A percentile compares a stretch with the other conserved stretches of the same genome.
Evolutionary conservation across 2,329 filamentous ascomycete genomes (phyloP).

Genomic region (Colletotrichum sp.): DNA sequence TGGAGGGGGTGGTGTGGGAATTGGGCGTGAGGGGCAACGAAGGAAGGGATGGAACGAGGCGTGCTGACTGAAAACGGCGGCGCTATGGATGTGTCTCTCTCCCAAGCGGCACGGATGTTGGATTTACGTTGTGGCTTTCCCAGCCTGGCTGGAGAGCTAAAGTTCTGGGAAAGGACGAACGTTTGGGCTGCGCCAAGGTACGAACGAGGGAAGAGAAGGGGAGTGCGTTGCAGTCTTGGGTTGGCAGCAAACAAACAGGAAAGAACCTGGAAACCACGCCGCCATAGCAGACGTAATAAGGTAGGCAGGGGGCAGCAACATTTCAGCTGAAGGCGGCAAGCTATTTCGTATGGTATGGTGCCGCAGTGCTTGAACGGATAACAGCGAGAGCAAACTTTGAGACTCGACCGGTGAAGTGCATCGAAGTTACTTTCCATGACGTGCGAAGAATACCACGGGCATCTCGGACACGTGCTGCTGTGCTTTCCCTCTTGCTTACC

Average conservation of each 20-base stretch:
- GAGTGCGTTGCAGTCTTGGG: background rate
- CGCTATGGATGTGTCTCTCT: background rate
- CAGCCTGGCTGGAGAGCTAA: background rate
- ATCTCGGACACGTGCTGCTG: background rate
- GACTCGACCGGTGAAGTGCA: background rate
- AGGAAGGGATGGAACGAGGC: slow-evolving; percentile 2
- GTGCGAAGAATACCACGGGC: background rate
- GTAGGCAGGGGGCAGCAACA: background rate
- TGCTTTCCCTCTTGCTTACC: background rate
- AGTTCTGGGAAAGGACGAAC: background rate
- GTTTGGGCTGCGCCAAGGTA: background rate
- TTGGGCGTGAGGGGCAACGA: background rate
- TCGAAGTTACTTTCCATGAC: background rate
- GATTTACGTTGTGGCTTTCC: background rate
- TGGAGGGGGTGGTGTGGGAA: background rate
- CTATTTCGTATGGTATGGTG: background rate
- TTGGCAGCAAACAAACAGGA: background rate
- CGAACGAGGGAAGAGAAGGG: background rate
- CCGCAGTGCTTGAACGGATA: background rate
- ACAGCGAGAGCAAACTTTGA: background rate
- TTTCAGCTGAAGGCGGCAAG: background rate
- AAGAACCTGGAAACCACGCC: background rate
- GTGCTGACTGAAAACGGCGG: slow-evolving; percentile 8
- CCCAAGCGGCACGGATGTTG: background rate
- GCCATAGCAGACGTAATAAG: background rate